Conservation (phyloP, 2,329 filamentous ascomycete species). For the Penicillium sp. region DNA sequence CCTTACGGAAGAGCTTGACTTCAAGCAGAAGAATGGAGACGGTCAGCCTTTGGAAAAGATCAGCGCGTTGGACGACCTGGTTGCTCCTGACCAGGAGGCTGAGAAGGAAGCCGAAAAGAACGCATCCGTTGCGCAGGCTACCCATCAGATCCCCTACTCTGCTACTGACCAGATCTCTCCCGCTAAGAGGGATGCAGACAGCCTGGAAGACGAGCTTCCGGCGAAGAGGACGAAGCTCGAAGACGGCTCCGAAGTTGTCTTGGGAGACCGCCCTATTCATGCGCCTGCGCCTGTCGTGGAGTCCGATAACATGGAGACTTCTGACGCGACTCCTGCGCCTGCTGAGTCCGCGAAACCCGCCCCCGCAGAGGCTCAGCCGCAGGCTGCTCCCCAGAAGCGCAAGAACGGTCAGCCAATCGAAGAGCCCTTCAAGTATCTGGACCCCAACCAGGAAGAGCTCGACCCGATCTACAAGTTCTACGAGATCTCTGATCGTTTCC, state of each 20-base stretch:
- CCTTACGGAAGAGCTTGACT: slow-evolving; percentile 30
- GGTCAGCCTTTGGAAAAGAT: slow-evolving; percentile 31
- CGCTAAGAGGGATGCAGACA: slow-evolving; percentile 29
- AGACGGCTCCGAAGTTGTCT: slow-evolving; percentile 30
- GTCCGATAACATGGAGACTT: no score
- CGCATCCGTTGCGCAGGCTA: slow-evolving; percentile 28
- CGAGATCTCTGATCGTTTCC: slow-evolving; percentile 72
- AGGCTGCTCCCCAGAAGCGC: no score
- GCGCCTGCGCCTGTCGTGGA: slow-evolving; percentile 22
- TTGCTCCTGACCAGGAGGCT: slow-evolving; percentile 23
- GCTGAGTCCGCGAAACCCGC: no score
- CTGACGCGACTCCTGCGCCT: no score
- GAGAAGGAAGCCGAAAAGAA: slow-evolving; percentile 29
- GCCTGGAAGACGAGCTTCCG: slow-evolving; percentile 30
- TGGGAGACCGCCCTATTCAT: slow-evolving; percentile 33
- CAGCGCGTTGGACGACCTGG: slow-evolving; percentile 35
- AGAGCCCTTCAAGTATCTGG: slow-evolving; percentile 89
- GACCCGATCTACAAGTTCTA: slow-evolving; percentile 74
- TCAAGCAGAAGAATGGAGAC: slow-evolving; percentile 22
- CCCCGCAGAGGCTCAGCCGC: no score
- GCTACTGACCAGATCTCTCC: slow-evolving; percentile 21
- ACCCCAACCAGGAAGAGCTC: slow-evolving; percentile 65
- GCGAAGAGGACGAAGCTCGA: slow-evolving; percentile 40
- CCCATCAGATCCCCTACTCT: slow-evolving; percentile 29
- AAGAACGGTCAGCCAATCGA: no score